A percentile compares a stretch with the other conserved stretches of the same genome.
Evolutionary conservation across 1,284 basidiomycete species (phyloP).

Genomic region (Thelephora terrestris): DNA sequence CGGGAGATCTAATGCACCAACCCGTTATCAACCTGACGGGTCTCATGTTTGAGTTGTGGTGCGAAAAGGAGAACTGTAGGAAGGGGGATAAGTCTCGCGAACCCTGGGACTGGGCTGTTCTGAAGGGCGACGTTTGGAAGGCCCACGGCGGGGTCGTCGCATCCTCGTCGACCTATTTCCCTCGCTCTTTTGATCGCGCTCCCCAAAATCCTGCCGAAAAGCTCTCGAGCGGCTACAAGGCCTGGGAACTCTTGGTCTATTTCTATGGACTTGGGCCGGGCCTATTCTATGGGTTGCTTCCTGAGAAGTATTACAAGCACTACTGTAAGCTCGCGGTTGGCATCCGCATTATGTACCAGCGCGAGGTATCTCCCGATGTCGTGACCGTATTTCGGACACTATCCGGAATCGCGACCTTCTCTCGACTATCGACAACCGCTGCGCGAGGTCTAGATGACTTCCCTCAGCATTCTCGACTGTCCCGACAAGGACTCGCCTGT

Average conservation of each 20-base stretch:
- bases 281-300: conserved; percentile 10
- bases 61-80: too few relatives aligned
- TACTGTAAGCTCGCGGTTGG: conserved; percentile 13
- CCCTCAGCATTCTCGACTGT: too few relatives aligned
- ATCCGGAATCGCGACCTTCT: too few relatives aligned
- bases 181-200: conserved; percentile 19
- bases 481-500: too few relatives aligned
- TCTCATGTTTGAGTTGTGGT: too few relatives aligned
- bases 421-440: too few relatives aligned
- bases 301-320: conserved; percentile 5
- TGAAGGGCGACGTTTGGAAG: conserved; percentile 23
- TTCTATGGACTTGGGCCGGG: conserved; percentile 15
- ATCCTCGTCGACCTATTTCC: conserved; percentile 11
- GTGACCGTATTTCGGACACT: conserved; percentile 3
- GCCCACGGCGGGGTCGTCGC: conserved; percentile 21
- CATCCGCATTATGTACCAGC: conserved; percentile 11
- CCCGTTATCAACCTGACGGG: too few relatives aligned
- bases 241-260: conserved; percentile 16
- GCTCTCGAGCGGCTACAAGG: conserved; percentile 18
- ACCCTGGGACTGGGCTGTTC: conserved; percentile 28
- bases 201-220: conserved; percentile 22
- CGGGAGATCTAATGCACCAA: too few relatives aligned
- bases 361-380: too few relatives aligned
- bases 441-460: too few relatives aligned
- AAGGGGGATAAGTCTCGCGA: too few relatives aligned